Percentiles rank a stretch among this genome's conserved stretches.
Conservation (phyloP, 2,329 filamentous ascomycete species). For the Zarea fungicola region DNA sequence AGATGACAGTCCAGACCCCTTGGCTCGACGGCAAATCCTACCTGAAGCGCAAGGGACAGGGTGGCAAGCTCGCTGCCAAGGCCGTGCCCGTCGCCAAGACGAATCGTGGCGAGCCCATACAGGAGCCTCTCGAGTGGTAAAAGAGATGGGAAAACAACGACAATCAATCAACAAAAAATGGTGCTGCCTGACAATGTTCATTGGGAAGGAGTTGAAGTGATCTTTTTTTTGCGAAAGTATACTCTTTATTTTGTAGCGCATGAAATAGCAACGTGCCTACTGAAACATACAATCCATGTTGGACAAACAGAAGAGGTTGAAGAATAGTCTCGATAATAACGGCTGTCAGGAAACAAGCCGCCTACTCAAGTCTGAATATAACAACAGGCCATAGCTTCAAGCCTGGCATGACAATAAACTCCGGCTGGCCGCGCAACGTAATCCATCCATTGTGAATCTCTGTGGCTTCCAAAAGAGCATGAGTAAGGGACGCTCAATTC, state of each 20-base stretch:
- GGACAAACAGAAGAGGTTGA: background rate
- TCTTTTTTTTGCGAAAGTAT: background rate
- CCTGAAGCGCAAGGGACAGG: conserved; percentile 54
- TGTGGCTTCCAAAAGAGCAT: background rate
- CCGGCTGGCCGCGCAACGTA: background rate
- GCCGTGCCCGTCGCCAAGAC: conserved; percentile 74
- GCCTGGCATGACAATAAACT: background rate
- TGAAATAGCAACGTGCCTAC: background rate
- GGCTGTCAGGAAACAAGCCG: background rate
- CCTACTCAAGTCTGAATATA: background rate
- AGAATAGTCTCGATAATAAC: background rate
- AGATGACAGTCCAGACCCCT: conserved; percentile 71
- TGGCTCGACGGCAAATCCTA: conserved; percentile 90
- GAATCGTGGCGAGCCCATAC: conserved; percentile 77
- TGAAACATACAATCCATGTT: background rate
- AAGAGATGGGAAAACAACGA: too few relatives aligned
- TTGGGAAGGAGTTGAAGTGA: conserved; percentile 11
- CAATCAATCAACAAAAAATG: background rate
- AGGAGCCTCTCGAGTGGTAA: conserved; percentile 86
- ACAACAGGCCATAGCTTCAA: too few relatives aligned
- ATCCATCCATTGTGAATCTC: background rate
- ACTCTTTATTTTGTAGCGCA: background rate
- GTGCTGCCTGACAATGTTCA: conserved; percentile 1
- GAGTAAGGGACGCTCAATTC: conserved; percentile 43
- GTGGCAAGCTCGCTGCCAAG: conserved; percentile 52